phyloP scores from a whole-genome alignment of 306 rosid genomes.

The Castanea crenata region DNA sequence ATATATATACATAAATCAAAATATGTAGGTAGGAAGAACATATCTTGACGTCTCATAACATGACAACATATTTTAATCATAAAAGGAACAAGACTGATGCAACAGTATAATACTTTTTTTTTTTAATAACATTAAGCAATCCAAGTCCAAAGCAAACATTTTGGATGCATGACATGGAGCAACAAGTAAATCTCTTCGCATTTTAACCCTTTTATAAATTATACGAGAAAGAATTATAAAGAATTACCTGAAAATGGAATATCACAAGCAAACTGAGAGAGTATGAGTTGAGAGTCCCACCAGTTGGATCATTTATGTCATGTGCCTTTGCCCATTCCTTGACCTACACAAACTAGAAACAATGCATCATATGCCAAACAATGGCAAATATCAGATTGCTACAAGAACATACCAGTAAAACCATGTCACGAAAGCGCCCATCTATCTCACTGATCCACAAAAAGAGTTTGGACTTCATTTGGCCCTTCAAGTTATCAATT shows the following conservation, averaged over 20 bases:
- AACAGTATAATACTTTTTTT: neutral
- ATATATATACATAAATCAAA: neutral
- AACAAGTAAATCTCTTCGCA: constrained; percentile 14
- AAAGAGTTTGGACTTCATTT: constrained; percentile 75
- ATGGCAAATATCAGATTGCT: constrained; percentile 13
- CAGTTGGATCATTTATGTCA: constrained; percentile 62
- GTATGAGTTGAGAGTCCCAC: constrained; percentile 79
- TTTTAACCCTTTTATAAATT: neutral
- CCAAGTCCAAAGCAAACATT: constrained; percentile 21
- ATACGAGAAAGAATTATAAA: constrained; percentile 21
- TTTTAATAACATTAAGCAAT: constrained; percentile 14
- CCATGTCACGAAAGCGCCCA: constrained; percentile 76
- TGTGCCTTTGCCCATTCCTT: constrained; percentile 96
- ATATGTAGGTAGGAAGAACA: neutral
- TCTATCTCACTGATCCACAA: constrained; percentile 72
- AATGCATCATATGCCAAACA: constrained; percentile 27
- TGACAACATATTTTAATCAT: neutral
- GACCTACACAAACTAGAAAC: constrained; percentile 63
- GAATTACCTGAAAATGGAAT: constrained; percentile 86
- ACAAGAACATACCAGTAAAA: constrained; percentile 73
- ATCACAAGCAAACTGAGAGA: constrained; percentile 81
- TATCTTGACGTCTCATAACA: neutral
- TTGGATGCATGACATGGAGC: neutral
- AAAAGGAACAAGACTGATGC: neutral
- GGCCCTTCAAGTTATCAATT: constrained; percentile 71